Conservation (phyloP, 495 filamentous ascomycete species). For the Penicillium canescens region DNA sequence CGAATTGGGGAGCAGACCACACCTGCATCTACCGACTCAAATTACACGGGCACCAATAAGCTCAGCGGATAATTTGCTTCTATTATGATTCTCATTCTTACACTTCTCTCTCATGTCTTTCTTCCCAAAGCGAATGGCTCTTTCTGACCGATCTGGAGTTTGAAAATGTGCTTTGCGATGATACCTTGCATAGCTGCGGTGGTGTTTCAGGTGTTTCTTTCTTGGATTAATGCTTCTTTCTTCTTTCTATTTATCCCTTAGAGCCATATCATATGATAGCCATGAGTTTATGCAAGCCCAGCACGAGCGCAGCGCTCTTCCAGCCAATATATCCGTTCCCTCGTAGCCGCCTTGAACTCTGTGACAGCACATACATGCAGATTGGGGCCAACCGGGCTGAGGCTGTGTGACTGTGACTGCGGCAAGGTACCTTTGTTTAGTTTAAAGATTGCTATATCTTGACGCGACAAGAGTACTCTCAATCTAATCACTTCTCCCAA, state of each 20-base stretch:
- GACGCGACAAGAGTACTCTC: too few species aligned
- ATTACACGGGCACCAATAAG: slow-evolving; percentile 41
- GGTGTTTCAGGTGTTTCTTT: slow-evolving; percentile 1
- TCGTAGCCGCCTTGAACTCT: too few species aligned
- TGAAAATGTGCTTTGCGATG: slow-evolving; percentile 11
- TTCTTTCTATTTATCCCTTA: neutral
- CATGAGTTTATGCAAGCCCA: neutral
- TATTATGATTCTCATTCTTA: neutral
- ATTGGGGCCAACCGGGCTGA: too few species aligned
- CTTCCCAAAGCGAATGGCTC: neutral
- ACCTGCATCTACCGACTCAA: slow-evolving; percentile 51
- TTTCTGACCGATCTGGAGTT: neutral
- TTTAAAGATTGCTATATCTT: too few species aligned
- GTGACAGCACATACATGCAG: too few species aligned
- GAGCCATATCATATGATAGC: slow-evolving; percentile 5
- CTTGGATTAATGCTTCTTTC: neutral
- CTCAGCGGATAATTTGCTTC: neutral
- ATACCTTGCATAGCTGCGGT: slow-evolving; percentile 10
- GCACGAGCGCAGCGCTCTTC: neutral
- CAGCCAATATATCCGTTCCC: too few species aligned
- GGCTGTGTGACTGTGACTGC: too few species aligned
- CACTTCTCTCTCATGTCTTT: neutral
- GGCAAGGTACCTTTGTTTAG: too few species aligned
- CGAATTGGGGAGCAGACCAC: slow-evolving; percentile 47
- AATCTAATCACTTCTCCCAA: too few species aligned